Conservation (phyloP, 2,329 filamentous ascomycete genomes). For the Apiospora rasikravindrae region DNA sequence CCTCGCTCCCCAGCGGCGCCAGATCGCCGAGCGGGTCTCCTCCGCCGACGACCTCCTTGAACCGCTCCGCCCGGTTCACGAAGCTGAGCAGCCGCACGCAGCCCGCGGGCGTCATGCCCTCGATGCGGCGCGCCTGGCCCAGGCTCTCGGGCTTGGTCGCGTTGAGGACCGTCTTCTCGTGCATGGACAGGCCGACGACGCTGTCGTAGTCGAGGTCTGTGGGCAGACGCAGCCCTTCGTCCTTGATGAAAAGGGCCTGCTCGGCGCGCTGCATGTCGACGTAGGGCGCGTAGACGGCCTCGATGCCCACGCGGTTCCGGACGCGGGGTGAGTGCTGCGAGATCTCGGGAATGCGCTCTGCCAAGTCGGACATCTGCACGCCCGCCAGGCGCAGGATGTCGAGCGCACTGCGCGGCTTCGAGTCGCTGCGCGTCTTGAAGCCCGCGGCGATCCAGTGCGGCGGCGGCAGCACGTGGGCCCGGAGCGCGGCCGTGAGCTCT, state of each 20-base stretch:
- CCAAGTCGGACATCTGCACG: slow-evolving; percentile 63
- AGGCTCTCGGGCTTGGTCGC: slow-evolving; percentile 80
- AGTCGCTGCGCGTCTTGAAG: slow-evolving; percentile 71
- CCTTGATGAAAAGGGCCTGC: slow-evolving; percentile 71
- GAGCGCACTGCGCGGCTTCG: slow-evolving; percentile 71
- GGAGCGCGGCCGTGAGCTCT: slow-evolving; percentile 67
- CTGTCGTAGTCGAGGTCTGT: slow-evolving; percentile 75
- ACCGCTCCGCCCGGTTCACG: slow-evolving; percentile 45
- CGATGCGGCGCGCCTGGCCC: slow-evolving; percentile 85
- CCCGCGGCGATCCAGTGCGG: slow-evolving; percentile 72
- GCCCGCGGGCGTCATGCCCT: slow-evolving; percentile 73
- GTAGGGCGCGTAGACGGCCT: slow-evolving; percentile 87
- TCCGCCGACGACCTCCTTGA: slow-evolving; percentile 24
- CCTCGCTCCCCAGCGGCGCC: slow-evolving; percentile 40
- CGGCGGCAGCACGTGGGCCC: slow-evolving; percentile 61
- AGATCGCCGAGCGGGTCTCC: slow-evolving; percentile 27
- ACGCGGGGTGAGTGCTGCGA: slow-evolving; percentile 61
- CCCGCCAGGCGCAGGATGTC: slow-evolving; percentile 77
- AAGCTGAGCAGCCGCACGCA: slow-evolving; percentile 65
- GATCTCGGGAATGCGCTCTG: slow-evolving; percentile 62
- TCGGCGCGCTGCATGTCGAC: slow-evolving; percentile 73
- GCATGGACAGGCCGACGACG: slow-evolving; percentile 77
- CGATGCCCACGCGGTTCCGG: slow-evolving; percentile 74
- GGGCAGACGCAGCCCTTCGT: slow-evolving; percentile 78
- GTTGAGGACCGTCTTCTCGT: slow-evolving; percentile 75